phyloP scores from a whole-genome alignment of 108 stramenopile genomes.

The Tribonema minus region DNA sequence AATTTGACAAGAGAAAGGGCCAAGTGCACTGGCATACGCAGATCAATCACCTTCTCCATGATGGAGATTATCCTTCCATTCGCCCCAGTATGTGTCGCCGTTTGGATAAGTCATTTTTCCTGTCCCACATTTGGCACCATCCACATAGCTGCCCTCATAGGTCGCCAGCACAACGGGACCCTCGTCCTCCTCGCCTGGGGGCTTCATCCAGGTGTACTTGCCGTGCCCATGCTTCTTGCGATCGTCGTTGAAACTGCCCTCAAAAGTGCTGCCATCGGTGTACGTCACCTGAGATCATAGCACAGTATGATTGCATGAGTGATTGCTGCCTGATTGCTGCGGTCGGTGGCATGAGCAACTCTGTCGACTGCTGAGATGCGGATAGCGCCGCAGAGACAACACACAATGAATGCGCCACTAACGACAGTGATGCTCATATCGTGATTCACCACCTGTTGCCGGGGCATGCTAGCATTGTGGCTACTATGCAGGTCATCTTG shows the following conservation, averaged over 20 bases:
- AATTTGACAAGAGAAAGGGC: no score
- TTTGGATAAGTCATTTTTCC: constrained; percentile 58
- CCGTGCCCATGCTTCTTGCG: constrained; percentile 53
- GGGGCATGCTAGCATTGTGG: no score
- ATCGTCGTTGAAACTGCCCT: constrained; percentile 53
- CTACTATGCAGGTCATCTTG: no score
- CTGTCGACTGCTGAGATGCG: no score
- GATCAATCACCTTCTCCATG: background rate
- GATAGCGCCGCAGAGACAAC: no score
- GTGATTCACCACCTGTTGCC: no score
- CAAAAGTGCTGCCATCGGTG: constrained; percentile 52
- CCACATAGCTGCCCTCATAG: constrained; percentile 54
- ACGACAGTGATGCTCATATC: no score
- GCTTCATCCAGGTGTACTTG: constrained; percentile 52
- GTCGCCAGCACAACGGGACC: constrained; percentile 9
- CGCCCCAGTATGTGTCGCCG: constrained; percentile 55
- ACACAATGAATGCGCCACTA: no score
- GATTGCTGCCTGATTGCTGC: background rate
- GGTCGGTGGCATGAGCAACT: background rate
- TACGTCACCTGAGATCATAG: constrained; percentile 34
- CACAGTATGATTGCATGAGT: background rate
- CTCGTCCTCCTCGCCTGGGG: constrained; percentile 42
- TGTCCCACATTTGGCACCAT: constrained; percentile 46
- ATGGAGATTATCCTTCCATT: constrained; percentile 42
- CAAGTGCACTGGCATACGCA: no score